Evolutionary conservation across 352 stramenopile species (phyloP), one percentile per base, ranked within the genome.

Genomic region (Globisporangium yorkense): DNA sequence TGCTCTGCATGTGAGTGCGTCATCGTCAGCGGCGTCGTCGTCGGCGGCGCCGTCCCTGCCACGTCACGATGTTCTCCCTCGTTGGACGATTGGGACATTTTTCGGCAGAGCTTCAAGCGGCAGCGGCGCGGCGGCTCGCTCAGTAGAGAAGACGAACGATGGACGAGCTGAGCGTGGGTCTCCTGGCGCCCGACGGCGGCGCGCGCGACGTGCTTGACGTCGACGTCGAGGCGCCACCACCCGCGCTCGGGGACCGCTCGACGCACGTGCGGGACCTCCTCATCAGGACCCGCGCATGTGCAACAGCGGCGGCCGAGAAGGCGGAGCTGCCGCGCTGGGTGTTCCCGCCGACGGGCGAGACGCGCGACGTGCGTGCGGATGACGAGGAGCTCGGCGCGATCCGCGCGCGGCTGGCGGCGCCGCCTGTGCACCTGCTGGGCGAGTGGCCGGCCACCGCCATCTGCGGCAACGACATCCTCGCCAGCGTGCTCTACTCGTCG

Each of bases 381-480:
- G 54, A 66, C 21, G 54, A 56, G 3, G 68, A 80, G 47, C 58
- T 85, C 21, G 29, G n/a, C 7, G 68, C 67, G 37, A 75, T 81
- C 52, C 60, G 70, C 21, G 46, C 70, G 20, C 50, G 73, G 39
- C 59, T 79, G 24, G 33, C 15, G 16, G 24, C n/a, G 20, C 68
- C 64, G n/a, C 50, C 18, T 2, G 58, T 55, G 40, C 66, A 80
- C n/a, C 56, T 71, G 56, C 67, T 96, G 27, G 59, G 70, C 1
- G 66, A 96, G 66, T 85, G 84, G 59, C 65, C 75, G 2, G 79
- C 89, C 18, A 97, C 89, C 0, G 68, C 85, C 12, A 96, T 96
- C 65, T 90, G 68, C 33, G 89, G 89, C 21, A 97, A 97, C 64
- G 88, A 97, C 57, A 95, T 97, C 66, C 63, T 96, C 16, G 84